Percentiles rank a stretch among this genome's conserved stretches.
These are phyloP conservation scores for Claviceps sp. DNA, from an alignment of 2,329 filamentous ascomycete species.

Conservation along the genomic window DNA sequence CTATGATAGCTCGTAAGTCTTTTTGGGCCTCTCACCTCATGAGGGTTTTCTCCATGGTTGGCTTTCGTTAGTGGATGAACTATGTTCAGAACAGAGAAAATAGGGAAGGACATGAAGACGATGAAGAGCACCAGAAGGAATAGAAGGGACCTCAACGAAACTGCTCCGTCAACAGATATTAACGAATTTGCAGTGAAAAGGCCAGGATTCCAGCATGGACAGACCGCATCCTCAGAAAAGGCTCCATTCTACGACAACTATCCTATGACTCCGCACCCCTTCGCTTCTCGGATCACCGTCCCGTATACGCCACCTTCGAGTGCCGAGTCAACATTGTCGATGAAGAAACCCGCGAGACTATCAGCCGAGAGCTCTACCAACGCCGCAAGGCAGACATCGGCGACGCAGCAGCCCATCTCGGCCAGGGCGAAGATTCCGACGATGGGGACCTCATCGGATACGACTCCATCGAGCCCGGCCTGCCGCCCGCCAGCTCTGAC, in stretches of 20 bases:
- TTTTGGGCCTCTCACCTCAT: not conserved
- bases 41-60: not conserved
- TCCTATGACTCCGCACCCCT: slow-evolving; percentile 74
- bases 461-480: slow-evolving; percentile 67
- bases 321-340: slow-evolving; percentile 73
- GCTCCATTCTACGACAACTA: slow-evolving; percentile 66
- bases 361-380: slow-evolving; percentile 64
- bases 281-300: slow-evolving; percentile 88
- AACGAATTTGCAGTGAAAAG: slow-evolving; percentile 54
- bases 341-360: slow-evolving; percentile 54
- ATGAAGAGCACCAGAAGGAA: too few species aligned
- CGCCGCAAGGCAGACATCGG: slow-evolving; percentile 55
- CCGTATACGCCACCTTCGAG: slow-evolving; percentile 81
- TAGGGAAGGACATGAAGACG: too few species aligned
- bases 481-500: slow-evolving; percentile 54
- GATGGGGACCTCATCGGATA: slow-evolving; percentile 75
- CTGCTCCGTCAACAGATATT: not conserved
- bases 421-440: slow-evolving; percentile 42
- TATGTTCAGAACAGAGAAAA: not conserved
- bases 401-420: slow-evolving; percentile 43
- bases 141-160: too few species aligned
- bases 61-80: not conserved
- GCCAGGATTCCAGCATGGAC: slow-evolving; percentile 94
- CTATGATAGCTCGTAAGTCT: slow-evolving; percentile 75
- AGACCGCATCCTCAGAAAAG: slow-evolving; percentile 81